A percentile compares a stretch with the other conserved stretches of the same genome.
Conservation (phyloP, 441 rosid genomes). For the Capsella rubella region DNA sequence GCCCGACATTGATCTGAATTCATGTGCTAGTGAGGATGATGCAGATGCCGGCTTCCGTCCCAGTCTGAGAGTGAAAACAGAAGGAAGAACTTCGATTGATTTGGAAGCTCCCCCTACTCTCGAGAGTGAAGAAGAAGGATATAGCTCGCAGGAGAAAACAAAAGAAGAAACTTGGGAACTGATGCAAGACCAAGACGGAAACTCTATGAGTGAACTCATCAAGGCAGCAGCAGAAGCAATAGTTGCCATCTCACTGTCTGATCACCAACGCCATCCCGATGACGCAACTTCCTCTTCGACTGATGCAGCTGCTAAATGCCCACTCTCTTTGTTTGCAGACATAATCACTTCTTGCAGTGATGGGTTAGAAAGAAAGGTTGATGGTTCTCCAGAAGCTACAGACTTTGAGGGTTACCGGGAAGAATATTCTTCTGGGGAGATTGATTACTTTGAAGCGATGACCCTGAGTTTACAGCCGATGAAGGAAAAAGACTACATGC, state of each 20-base stretch:
- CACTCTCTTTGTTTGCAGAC: conserved; percentile 85
- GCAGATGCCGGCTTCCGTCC: conserved; percentile 56
- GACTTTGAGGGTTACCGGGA: conserved; percentile 49
- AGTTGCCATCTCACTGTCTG: conserved; percentile 65
- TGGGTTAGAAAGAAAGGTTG: conserved; percentile 54
- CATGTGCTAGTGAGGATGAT: conserved; percentile 64
- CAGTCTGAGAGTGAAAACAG: conserved; percentile 46
- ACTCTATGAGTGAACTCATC: conserved; percentile 49
- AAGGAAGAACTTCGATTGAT: conserved; percentile 61
- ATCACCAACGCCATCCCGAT: conserved; percentile 38
- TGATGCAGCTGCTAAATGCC: conserved; percentile 52
- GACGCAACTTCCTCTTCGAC: conserved; percentile 48
- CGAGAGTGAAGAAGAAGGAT: conserved; percentile 61
- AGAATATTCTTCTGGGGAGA: conserved; percentile 57
- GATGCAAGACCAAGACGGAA: conserved; percentile 43
- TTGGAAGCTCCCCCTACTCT: conserved; percentile 80
- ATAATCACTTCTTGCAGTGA: conserved; percentile 54
- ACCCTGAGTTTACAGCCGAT: conserved; percentile 64
- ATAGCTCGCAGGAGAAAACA: conserved; percentile 46
- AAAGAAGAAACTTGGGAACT: conserved; percentile 44
- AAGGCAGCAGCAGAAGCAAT: conserved; percentile 77
- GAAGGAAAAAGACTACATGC: conserved; percentile 78
- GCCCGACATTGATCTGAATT: conserved; percentile 79
- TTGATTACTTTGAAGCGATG: conserved; percentile 86
- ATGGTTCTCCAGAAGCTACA: conserved; percentile 43